Conservation (phyloP, 257 asterid species). For the Orobanche coerulescens region DNA sequence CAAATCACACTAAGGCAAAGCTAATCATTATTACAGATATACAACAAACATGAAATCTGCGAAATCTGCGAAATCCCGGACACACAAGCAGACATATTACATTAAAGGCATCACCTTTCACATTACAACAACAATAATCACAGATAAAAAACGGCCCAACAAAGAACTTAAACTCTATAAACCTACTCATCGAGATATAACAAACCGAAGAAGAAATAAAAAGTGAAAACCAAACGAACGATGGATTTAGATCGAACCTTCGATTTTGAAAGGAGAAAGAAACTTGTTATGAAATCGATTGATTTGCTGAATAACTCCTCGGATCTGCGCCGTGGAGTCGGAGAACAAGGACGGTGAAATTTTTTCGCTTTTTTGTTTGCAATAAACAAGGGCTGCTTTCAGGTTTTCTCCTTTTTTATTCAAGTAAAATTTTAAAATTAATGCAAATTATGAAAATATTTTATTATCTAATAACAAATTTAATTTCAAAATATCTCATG, state of each 20-base stretch:
- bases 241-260: constrained; percentile 22
- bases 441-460: no score
- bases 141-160: constrained; percentile 12
- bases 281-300: constrained; percentile 4
- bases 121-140: neutral
- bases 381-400: constrained; percentile 25
- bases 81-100: neutral
- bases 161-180: no score
- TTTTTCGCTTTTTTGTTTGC: constrained; percentile 17
- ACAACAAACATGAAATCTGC: no score
- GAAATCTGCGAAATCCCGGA: no score
- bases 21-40: no score
- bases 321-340: constrained; percentile 46
- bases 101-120: neutral
- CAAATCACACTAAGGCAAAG: no score
- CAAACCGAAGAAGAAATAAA: neutral
- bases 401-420: constrained; percentile 19
- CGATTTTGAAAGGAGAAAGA: constrained; percentile 9
- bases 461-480: no score
- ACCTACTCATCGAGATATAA: neutral
- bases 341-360: constrained; percentile 12
- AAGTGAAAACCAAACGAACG: neutral
- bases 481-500: no score
- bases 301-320: constrained; percentile 30
- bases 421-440: no score